Conservation (phyloP, 2,329 filamentous ascomycete genomes). For the Aureobasidium mangrovei region DNA sequence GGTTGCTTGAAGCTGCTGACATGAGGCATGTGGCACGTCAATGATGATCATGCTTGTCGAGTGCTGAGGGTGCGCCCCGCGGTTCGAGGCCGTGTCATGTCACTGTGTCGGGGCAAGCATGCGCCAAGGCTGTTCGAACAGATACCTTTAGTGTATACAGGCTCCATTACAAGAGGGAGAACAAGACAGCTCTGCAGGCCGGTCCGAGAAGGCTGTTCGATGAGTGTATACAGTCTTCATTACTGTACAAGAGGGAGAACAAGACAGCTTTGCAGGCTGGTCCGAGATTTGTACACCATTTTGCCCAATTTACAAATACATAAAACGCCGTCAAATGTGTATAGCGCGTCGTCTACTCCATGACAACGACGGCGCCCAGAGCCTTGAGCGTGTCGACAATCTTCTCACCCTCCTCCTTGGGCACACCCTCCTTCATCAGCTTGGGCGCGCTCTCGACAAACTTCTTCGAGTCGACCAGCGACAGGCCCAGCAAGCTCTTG, state of each 20-base stretch:
- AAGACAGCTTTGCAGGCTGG: no score
- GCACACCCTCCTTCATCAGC: conserved; percentile 96
- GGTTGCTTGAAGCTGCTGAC: conserved; percentile 28
- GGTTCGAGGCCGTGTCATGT: no score
- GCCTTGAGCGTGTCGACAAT: conserved; percentile 92
- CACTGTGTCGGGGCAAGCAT: no score
- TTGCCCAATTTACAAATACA: conserved; percentile 15
- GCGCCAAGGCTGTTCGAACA: no score
- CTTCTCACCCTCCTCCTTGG: conserved; percentile 99
- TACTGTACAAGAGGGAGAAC: no score
- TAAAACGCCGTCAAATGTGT: conserved; percentile 15
- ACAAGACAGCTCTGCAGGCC: no score
- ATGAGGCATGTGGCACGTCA: conserved; percentile 22
- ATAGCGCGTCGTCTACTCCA: conserved; percentile 58
- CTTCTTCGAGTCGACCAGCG: conserved; percentile 99
- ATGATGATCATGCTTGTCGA: neutral
- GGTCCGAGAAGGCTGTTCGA: no score
- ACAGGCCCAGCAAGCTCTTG: conserved; percentile 89
- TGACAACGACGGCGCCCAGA: conserved; percentile 75
- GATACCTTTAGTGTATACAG: no score
- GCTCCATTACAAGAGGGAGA: no score
- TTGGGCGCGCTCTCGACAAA: conserved; percentile 98
- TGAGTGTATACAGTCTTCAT: no score
- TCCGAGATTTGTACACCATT: conserved; percentile 11
- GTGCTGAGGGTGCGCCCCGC: neutral